Conservation (phyloP, 352 stramenopile species). For the Globisporangium paddicum region DNA sequence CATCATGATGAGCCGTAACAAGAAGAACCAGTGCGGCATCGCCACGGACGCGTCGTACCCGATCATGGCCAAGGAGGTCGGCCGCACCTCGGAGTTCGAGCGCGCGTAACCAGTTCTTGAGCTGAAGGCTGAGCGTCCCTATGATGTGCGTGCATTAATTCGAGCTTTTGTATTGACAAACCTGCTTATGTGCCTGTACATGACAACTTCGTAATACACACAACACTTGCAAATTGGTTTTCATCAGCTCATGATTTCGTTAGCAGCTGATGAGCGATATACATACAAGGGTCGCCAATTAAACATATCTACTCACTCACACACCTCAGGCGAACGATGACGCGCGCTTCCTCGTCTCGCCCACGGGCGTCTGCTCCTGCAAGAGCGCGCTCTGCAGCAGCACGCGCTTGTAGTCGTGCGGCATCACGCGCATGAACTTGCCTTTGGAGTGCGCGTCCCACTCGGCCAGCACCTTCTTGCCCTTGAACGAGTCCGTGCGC, state of each 20-base stretch:
- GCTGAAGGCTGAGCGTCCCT: background rate
- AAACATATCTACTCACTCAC: constrained; percentile 2
- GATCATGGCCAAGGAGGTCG: constrained; percentile 30
- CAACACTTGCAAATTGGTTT: background rate
- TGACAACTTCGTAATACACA: background rate
- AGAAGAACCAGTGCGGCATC: constrained; percentile 93
- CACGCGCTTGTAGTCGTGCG: constrained; percentile 61
- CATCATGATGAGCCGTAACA: constrained; percentile 76
- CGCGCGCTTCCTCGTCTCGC: constrained; percentile 11
- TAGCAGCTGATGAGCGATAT: constrained; percentile 3
- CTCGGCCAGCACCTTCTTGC: constrained; percentile 85
- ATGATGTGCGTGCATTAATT: too few species aligned
- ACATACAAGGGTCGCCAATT: constrained; percentile 1
- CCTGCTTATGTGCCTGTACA: background rate
- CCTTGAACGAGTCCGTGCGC: constrained; percentile 87
- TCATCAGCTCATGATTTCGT: background rate
- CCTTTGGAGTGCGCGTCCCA: constrained; percentile 66
- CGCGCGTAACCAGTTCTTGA: background rate
- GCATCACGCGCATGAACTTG: constrained; percentile 65
- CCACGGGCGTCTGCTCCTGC: constrained; percentile 15
- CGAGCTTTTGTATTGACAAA: too few species aligned
- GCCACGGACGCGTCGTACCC: constrained; percentile 83
- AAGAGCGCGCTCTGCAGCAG: constrained; percentile 38
- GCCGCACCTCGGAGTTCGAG: background rate
- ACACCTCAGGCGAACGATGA: constrained; percentile 8